Conservation (phyloP, 169 alveolate species). For the Cryptosporidium bovis region DNA sequence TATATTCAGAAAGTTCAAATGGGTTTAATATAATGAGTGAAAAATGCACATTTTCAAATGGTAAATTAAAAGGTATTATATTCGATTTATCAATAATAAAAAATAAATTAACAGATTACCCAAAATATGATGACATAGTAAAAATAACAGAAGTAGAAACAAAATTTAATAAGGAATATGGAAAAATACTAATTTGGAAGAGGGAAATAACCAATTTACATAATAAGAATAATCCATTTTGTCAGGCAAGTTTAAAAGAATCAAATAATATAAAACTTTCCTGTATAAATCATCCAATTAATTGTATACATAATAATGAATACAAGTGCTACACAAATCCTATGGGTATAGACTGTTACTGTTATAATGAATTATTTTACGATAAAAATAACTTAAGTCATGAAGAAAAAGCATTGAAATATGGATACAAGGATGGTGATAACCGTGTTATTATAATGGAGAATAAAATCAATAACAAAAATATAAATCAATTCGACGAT, state of each 20-base stretch:
- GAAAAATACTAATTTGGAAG: constrained; percentile 23
- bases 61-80: constrained; percentile 56
- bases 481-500: neutral
- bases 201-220: neutral
- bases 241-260: neutral
- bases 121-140: constrained; percentile 13
- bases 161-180: constrained; percentile 5
- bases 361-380: constrained; percentile 10
- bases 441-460: neutral
- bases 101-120: constrained; percentile 22
- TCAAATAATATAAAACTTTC: constrained; percentile 7
- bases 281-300: constrained; percentile 65
- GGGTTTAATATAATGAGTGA: constrained; percentile 8
- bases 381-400: neutral
- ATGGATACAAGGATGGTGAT: neutral
- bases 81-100: constrained; percentile 31
- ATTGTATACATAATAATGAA: constrained; percentile 44
- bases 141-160: constrained; percentile 9
- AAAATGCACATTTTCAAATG: constrained; percentile 51
- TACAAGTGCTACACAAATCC: constrained; percentile 61
- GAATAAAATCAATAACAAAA: too few species aligned
- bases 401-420: too few species aligned
- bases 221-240: constrained; percentile 31
- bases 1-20: constrained; percentile 36
- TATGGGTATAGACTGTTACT: constrained; percentile 60